These are phyloP conservation scores for Colletotrichum lentis DNA, from an alignment of 2,329 filamentous ascomycete genomes.

Conservation along the genomic window DNA sequence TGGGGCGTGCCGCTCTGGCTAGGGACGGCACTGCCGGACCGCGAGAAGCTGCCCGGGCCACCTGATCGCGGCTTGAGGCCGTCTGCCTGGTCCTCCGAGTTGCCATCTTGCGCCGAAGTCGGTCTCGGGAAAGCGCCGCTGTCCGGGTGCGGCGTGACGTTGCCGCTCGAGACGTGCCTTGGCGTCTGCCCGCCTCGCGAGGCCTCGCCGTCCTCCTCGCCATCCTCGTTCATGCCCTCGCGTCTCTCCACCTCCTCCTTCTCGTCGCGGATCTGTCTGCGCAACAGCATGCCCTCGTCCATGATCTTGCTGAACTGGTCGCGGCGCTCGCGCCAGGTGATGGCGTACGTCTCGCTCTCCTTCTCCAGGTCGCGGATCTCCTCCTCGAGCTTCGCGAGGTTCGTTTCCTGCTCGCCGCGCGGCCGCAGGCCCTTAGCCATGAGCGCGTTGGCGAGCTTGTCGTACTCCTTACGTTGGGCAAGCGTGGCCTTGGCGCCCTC, in stretches of 20 bases:
- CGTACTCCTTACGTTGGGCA: slow-evolving; percentile 82
- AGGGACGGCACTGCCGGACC: slow-evolving; percentile 50
- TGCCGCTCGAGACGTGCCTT: slow-evolving; percentile 58
- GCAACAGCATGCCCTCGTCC: slow-evolving; percentile 86
- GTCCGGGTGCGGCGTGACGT: slow-evolving; percentile 61
- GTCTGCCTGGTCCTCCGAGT: slow-evolving; percentile 46
- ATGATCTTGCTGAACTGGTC: slow-evolving; percentile 90
- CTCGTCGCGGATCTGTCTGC: slow-evolving; percentile 88
- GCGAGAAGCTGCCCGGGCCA: slow-evolving; percentile 42
- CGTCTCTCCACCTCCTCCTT: slow-evolving; percentile 92
- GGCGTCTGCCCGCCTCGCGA: slow-evolving; percentile 59
- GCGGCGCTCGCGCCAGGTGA: slow-evolving; percentile 83
- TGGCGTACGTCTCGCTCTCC: slow-evolving; percentile 82
- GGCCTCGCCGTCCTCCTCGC: slow-evolving; percentile 65
- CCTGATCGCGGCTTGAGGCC: slow-evolving; percentile 36
- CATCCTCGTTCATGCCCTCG: slow-evolving; percentile 79
- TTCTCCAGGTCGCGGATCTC: slow-evolving; percentile 88
- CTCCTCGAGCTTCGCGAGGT: slow-evolving; percentile 81
- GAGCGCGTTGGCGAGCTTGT: slow-evolving; percentile 80
- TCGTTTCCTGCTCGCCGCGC: slow-evolving; percentile 81
- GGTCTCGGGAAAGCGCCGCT: slow-evolving; percentile 48
- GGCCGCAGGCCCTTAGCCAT: slow-evolving; percentile 68
- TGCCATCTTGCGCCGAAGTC: slow-evolving; percentile 46
- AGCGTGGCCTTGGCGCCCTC: slow-evolving; percentile 79
- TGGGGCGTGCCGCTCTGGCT: slow-evolving; percentile 51